Base-by-base conservation (phyloP, 2,329 filamentous ascomycete genomes). In the Dactylonectria estremocensis region DNA sequence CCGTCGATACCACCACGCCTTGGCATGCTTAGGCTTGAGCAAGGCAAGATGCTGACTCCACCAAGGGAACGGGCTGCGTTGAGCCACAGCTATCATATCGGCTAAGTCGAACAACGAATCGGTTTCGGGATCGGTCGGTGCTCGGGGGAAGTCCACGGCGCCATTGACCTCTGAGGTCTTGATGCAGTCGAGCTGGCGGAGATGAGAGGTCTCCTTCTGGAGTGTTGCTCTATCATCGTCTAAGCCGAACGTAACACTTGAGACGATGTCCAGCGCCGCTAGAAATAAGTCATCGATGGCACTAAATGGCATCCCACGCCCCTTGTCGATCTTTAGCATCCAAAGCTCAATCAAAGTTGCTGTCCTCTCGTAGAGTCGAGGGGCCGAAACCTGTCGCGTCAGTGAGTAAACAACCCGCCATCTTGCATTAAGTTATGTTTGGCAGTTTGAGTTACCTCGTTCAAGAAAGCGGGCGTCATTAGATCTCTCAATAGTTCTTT, bases 381-480 rank as follows among this genome's bases (percentile, higher is more conserved):
- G 81, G 3, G 77, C 79, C 1, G 79, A 78, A 31, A 81, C 75
- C 79, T 81, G 46, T 69, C 28, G 14, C 35, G 9, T 11, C 5
- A 8, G 57, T 68, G 40, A 65, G 37, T 18, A 33, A 69, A 28
- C 45, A 48, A n/a, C 13, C 40, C 14, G 43, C 28, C 33, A 24
- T 24, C 43, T 6, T 28, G 35, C 37, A 37, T 50, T 45, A 28
- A n/a, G 50, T 13, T 53, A n/a, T 31, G 16, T 31, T 14, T n/a
- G 35, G 31, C 5, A 50, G 20, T 24, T 49, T 57, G 43, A 33
- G 55, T 49, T 61, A 76, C 74, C 64, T 74, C 68, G 49, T 79
- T 71, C 20, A 83, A 67, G 56, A 83, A 83, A 10, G 57, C 71
- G 0, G 80, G 77, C 2, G 79, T 74, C 81, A 83, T 81, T 7